Evolutionary conservation across 1,284 basidiomycete genomes (phyloP).

Genomic region (Earliella scabrosa): DNA sequence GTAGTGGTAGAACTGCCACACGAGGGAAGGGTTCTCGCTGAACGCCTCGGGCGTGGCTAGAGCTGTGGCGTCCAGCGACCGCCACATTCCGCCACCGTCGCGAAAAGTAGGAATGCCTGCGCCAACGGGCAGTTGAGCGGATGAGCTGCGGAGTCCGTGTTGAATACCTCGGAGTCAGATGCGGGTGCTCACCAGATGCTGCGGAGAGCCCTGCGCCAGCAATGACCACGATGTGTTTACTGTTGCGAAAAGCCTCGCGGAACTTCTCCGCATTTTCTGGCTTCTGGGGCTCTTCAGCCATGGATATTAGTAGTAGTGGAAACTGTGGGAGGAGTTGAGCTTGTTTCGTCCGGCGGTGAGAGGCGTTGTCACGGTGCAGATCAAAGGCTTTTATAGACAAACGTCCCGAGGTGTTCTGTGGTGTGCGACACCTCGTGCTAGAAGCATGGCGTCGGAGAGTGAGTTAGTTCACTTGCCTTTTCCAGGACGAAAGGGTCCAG

Average conservation of each 20-base stretch:
- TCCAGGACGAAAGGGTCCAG: too few relatives aligned
- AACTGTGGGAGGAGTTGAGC: too few relatives aligned
- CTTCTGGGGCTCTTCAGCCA: not conserved
- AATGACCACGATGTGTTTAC: constrained; percentile 3
- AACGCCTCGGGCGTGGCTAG: constrained; percentile 48
- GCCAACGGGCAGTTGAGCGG: not conserved
- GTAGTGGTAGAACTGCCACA: constrained; percentile 49
- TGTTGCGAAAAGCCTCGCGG: not conserved
- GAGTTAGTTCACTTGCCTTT: not conserved
- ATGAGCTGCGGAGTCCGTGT: too few relatives aligned
- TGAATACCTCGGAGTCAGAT: not conserved
- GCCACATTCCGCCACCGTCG: constrained; percentile 41
- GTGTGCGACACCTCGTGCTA: too few relatives aligned
- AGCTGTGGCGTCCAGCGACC: constrained; percentile 37
- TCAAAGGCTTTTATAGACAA: too few relatives aligned
- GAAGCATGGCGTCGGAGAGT: not conserved
- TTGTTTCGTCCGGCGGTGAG: too few relatives aligned
- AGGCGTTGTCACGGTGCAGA: too few relatives aligned
- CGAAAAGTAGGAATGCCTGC: constrained; percentile 5
- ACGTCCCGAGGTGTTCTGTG: too few relatives aligned
- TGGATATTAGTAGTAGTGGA: not conserved
- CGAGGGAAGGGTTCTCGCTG: constrained; percentile 37
- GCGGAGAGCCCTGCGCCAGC: constrained; percentile 7
- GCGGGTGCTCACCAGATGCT: not conserved
- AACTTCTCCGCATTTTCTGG: not conserved